Base-by-base conservation (phyloP, 768 basidiomycete species). In the Pholiota microspora region DNA sequence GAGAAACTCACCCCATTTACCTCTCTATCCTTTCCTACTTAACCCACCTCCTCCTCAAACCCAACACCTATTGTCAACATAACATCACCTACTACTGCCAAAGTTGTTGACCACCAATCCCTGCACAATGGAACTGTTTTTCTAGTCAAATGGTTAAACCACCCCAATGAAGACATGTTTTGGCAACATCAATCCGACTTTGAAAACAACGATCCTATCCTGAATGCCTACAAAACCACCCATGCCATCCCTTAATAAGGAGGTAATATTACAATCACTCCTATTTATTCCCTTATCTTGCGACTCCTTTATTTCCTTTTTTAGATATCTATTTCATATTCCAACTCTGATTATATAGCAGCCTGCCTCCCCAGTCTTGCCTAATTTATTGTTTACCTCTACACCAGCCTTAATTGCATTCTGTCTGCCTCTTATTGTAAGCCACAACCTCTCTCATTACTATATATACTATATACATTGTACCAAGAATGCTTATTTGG, bases 1-100 rank as follows among this genome's bases (percentile, higher is more conserved):
- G 52, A 53, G 0, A 59, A 59, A 36, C 55, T 62, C 8, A 28
- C 34, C 0, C 35, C 47, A 0, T 61, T 55, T 44, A 16, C 7
- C 15, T n/a, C 10, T 12, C 36, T 16, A 15, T 7, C 3, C 36
- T 38, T 38, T 16, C 15, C 10, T 7, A 38, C 7, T 2, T 16
- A 38, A 38, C 15, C 7, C 10, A 7, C 12, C 7, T n/a, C 10
- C 7, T n/a, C 7, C 36, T n/a, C 36, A 38, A 16, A 16, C 18
- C 36, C 36, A 12, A 12, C 36, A 7, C 36, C 36, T 2, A 12
- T 7, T n/a, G 7, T 7, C 7, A 38, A 2, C 36, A 16, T 38
- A 7, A 16, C 12, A 16, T n/a, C 36, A 7, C 36, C n/a, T 2
- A 16, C 36, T 3, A 13, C 36, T 3, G n/a, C 15, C 7, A 7